Base-by-base conservation (phyloP, 768 basidiomycete species). In the Russula earlei region DNA sequence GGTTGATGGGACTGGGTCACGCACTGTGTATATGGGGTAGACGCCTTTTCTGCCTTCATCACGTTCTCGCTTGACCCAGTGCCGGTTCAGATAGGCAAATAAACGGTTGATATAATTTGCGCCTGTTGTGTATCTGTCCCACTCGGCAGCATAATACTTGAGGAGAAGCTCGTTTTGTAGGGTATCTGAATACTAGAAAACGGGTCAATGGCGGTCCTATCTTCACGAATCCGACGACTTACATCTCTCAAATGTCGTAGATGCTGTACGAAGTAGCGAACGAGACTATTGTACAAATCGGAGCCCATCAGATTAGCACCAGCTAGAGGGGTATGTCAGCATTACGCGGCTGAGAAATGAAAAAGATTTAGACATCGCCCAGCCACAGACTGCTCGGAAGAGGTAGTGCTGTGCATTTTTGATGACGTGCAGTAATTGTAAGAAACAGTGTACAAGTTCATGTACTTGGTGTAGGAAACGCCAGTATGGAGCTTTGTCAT, bases 341-440 rank as follows among this genome's bases (percentile, higher is more conserved):
- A 41, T 10, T 37, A 45, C 14, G 42, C 7, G 17, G 36, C 15
- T 14, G 33, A 34, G 33, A 15, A 27, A 38, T 58, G 48, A 48
- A 33, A 33, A 52, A 4, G 15, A 50, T 12, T n/a, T 22, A 72
- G 66, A 88, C 86, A 82, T 67, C 85, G 77, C 63, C 68, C 73
- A 4, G 74, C 70, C 17, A 71, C 56, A 10, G 70, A 67, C 3
- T 69, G 63, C n/a, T 65, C 64, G 24, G 74, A 70, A 19, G 74
- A 71, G 22, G 66, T 71, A 45, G 76, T 75, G 64, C 68, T 63
- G 20, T 79, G 80, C 83, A 85, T 86, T 69, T 84, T 85, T 3
- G 87, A 87, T 27, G 87, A 87, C 25, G 91, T 97, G 67, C 96
- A 99, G 69, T 95, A 98, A 74, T 98, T 97, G 77, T 99, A 98